Evolutionary conservation across 176 grass and related monocot genomes (phyloP).

Genomic region (Pharus latifolius): DNA sequence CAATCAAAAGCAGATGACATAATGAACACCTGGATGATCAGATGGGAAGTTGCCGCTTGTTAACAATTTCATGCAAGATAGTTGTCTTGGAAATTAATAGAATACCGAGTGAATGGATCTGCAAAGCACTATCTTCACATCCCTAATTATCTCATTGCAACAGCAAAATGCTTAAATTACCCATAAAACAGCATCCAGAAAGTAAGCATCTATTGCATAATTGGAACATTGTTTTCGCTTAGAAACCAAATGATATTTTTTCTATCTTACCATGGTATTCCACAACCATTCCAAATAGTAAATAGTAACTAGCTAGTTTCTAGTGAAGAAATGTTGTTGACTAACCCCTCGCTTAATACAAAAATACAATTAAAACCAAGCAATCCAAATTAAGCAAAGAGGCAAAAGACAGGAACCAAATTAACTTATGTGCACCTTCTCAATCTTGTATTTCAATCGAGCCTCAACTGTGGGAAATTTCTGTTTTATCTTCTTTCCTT

Average conservation of each 20-base stretch:
- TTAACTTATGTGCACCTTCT: slow-evolving; percentile 47
- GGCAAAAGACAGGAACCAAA: neutral
- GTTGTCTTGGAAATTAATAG: no score
- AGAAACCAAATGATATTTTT: neutral
- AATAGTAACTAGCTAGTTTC: neutral
- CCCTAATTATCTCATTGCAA: neutral
- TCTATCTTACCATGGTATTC: no score
- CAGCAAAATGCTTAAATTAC: neutral
- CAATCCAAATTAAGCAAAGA: neutral
- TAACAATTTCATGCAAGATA: no score
- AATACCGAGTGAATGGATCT: no score
- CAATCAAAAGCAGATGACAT: no score
- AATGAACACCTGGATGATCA: no score
- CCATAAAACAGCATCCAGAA: neutral
- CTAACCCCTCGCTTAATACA: neutral
- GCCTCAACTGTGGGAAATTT: slow-evolving; percentile 73
- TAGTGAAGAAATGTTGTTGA: neutral
- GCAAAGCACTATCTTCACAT: no score
- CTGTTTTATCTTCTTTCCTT: slow-evolving; percentile 74
- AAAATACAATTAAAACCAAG: neutral
- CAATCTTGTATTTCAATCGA: slow-evolving; percentile 80
- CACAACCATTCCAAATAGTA: no score
- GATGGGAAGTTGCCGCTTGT: no score
- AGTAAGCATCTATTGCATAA: neutral
- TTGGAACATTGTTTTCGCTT: no score